Evolutionary conservation across 2,329 filamentous ascomycete genomes (phyloP).

Genomic region (Arthroderma uncinatum): DNA sequence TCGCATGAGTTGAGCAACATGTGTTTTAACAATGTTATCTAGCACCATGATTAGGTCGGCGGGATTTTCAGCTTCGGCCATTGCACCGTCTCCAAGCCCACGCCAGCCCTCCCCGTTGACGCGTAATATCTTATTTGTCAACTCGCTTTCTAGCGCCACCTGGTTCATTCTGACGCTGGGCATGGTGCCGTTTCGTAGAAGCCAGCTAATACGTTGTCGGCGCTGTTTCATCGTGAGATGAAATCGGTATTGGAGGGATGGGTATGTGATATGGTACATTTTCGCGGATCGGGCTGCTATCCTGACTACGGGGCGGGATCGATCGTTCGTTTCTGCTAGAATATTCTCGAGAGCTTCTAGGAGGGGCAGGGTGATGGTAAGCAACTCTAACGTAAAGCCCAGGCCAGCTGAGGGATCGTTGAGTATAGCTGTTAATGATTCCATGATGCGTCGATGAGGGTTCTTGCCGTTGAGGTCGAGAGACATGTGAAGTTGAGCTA

Average conservation of each 20-base stretch:
- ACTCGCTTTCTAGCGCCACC: conserved; percentile 16
- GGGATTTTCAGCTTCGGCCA: conserved; percentile 25
- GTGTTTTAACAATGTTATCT: conserved; percentile 10
- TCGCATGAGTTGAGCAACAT: conserved; percentile 3
- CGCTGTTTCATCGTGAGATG: conserved; percentile 22
- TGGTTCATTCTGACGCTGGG: conserved; percentile 13
- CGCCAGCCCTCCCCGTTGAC: conserved; percentile 31
- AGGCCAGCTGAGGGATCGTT: conserved; percentile 24
- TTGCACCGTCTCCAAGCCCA: conserved; percentile 30
- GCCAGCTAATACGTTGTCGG: conserved; percentile 25
- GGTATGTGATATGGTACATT: conserved; percentile 28
- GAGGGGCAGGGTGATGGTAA: conserved; percentile 30
- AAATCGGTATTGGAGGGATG: conserved; percentile 25
- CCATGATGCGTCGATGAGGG: conserved; percentile 33
- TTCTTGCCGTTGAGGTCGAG: conserved; percentile 28
- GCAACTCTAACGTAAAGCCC: conserved; percentile 24
- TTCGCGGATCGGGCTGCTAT: conserved; percentile 28
- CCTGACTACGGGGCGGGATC: conserved; percentile 20
- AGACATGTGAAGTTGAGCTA: conserved; percentile 17
- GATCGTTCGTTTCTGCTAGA: conserved; percentile 18
- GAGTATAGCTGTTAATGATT: conserved; percentile 28
- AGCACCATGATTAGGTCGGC: conserved; percentile 23
- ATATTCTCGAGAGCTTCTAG: conserved; percentile 29
- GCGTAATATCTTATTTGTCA: conserved; percentile 27
- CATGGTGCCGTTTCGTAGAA: conserved; percentile 23